Percentiles rank a stretch among this genome's conserved stretches.
phyloP scores from a whole-genome alignment of 169 alveolate species.

The Plasmodium fragile region DNA sequence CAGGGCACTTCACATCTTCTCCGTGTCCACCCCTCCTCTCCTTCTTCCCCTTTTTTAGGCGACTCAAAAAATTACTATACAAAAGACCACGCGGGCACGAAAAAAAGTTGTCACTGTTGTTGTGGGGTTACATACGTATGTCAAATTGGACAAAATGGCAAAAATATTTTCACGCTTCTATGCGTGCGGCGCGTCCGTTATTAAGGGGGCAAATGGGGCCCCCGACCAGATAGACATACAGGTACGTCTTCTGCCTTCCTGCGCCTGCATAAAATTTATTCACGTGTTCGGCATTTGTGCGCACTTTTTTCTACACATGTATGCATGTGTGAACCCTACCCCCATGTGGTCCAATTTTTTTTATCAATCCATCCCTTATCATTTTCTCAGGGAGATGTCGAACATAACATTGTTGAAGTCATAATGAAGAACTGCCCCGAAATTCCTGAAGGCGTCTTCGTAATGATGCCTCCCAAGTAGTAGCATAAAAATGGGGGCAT shows the following conservation, averaged over 20 bases:
- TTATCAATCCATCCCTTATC: not conserved
- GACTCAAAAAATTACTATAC: constrained; percentile 81
- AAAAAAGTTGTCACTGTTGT: constrained; percentile 89
- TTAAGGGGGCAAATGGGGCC: constrained; percentile 88
- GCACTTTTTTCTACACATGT: not conserved
- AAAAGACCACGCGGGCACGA: constrained; percentile 86
- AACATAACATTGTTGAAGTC: constrained; percentile 79
- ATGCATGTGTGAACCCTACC: not conserved
- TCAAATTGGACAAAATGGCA: constrained; percentile 89
- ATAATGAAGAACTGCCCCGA: constrained; percentile 82
- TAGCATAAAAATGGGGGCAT: not conserved
- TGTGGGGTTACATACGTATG: constrained; percentile 88
- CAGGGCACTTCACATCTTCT: not conserved
- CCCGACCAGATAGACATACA: constrained; percentile 86
- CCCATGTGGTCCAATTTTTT: not conserved
- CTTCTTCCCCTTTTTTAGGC: constrained; percentile 24
- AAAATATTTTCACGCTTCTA: constrained; percentile 89
- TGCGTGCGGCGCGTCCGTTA: constrained; percentile 92
- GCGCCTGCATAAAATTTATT: not conserved
- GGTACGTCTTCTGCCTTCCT: constrained; percentile 57
- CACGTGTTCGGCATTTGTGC: not conserved
- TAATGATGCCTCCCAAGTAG: constrained; percentile 79
- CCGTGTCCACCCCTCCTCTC: not conserved
- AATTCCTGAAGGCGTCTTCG: constrained; percentile 81
- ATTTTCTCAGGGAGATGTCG: constrained; percentile 85